These are phyloP conservation scores for Populus hybrid DNA, from an alignment of 441 rosid species.

Conservation along the genomic window DNA sequence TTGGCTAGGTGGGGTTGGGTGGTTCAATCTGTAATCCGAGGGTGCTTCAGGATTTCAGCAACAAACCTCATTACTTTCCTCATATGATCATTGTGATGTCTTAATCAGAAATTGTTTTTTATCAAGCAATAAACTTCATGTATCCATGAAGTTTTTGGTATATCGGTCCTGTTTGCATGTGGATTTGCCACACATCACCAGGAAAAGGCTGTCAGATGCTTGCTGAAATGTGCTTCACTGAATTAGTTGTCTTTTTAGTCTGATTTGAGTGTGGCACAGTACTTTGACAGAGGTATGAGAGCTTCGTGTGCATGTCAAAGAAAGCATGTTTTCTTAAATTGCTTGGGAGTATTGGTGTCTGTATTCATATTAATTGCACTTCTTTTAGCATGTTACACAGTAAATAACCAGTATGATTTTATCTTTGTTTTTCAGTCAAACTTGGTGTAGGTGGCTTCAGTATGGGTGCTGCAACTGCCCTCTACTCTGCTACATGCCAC, in stretches of 20 bases:
- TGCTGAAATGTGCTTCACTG: neutral
- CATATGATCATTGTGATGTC: neutral
- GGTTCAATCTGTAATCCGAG: neutral
- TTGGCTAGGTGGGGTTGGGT: neutral
- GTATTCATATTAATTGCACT: neutral
- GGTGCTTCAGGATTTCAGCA: neutral
- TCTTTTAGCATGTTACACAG: neutral
- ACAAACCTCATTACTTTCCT: neutral
- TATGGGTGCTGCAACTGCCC: conserved; percentile 88
- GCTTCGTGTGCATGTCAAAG: neutral
- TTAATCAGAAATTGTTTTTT: neutral
- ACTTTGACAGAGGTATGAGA: neutral
- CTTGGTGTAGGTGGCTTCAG: conserved; percentile 97
- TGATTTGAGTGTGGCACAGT: neutral
- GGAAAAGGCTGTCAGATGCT: neutral
- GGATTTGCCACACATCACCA: neutral
- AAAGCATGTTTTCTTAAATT: neutral
- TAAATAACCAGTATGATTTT: conserved; percentile 3
- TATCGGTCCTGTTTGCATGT: neutral
- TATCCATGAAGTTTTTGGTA: neutral
- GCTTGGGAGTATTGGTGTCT: neutral
- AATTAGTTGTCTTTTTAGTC: neutral
- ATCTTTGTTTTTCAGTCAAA: conserved; percentile 49
- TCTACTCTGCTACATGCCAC: conserved; percentile 77
- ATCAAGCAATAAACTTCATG: neutral